Evolutionary conservation across 192 early-diverging fungal species (phyloP).

Genomic region (Chytriomyces sp.): DNA sequence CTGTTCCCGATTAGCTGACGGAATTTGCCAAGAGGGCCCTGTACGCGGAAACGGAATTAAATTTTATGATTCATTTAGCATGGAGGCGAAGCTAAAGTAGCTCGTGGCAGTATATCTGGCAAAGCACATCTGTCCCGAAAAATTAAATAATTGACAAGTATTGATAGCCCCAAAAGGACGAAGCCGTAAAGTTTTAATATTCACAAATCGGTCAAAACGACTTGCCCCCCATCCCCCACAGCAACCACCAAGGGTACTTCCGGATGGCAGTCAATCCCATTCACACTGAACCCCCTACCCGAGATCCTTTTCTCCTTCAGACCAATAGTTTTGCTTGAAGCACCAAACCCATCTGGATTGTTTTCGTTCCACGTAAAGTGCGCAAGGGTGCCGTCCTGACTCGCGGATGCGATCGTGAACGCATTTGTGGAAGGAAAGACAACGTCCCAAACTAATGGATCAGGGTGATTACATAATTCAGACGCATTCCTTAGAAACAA

Average conservation of each 20-base stretch:
- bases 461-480: too few species aligned
- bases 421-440: conserved; percentile 13
- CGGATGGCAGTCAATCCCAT: conserved; percentile 15
- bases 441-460: conserved; percentile 20
- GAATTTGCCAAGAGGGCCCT: conserved; percentile 59
- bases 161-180: neutral
- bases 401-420: conserved; percentile 33
- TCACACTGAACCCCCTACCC: neutral
- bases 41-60: conserved; percentile 46
- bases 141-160: neutral
- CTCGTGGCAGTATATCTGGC: neutral
- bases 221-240: conserved; percentile 7
- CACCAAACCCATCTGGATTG: neutral
- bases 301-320: neutral
- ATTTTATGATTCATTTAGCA: neutral
- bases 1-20: too few species aligned
- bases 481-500: too few species aligned
- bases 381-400: conserved; percentile 5
- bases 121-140: neutral
- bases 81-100: neutral
- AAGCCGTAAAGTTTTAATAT: too few species aligned
- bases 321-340: neutral
- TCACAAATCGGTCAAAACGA: conserved; percentile 9
- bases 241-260: conserved; percentile 1
- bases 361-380: conserved; percentile 6